Evolutionary conservation across 192 early-diverging fungal genomes (phyloP), one percentile per base, ranked within the genome.

Genomic region (Diversispora eburnea): DNA sequence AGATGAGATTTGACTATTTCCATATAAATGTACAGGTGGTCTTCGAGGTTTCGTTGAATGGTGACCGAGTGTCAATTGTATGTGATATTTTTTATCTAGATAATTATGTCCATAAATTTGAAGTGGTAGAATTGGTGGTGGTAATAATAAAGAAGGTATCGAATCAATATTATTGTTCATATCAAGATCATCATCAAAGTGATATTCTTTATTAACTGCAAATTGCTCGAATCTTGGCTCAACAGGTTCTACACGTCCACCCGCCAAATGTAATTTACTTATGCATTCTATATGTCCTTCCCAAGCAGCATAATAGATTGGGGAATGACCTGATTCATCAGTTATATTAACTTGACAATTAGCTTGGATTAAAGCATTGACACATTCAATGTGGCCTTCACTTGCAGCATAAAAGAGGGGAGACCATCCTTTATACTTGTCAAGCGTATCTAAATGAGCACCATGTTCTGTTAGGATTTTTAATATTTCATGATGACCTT

Each of bases 71-170:
- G 86, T 85, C 61, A 99, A 81, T 76, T 95, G 93, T 46, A 99
- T 82, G 72, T 94, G 91, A 58, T 86, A 90, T 70, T 93, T 93
- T 75, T 92, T 91, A 72, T 96, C 94, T 39, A 99, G 79, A 77
- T 95, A 99, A 70, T 94, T 95, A 84, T 99, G 98, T 5, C 98
- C 98, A 77, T 99, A 99, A 59, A 96, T 95, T 20, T 96, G 86
- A 85, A 99, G 93, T 4, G 98, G 98, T 68, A 99, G 94, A 45
- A 99, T 95, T 9, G 98, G 98, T 17, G 98, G 98, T 8, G 98
- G 98, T 42, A 99, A 76, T 7, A 92, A 93, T 7, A 99, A 84
- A 9, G 95, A 93, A 8, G 98, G 98, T 56, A 99, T 91, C 42
- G 83, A 89, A 58, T 96, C 95, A 47, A 0, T 33, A 46, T 59